Evolutionary conservation across 176 grass and related monocot species (phyloP).

Genomic region (Cenchrus purpureus): DNA sequence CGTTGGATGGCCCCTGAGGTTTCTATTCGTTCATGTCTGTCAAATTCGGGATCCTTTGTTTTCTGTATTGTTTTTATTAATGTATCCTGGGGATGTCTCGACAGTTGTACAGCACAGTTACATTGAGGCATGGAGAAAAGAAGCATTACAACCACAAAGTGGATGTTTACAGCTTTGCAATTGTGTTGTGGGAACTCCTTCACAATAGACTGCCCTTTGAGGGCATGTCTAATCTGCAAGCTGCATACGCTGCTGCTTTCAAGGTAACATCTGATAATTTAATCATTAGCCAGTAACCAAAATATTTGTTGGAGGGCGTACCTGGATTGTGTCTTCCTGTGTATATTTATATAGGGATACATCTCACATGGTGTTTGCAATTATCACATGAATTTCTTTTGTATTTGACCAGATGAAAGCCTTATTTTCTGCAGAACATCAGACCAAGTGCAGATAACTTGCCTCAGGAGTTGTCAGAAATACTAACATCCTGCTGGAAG

Average conservation of each 20-base stretch:
- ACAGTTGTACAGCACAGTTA: constrained; percentile 97
- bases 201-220: constrained; percentile 93
- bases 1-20: constrained; percentile 99
- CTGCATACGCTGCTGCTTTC: constrained; percentile 98
- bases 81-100: constrained; percentile 31
- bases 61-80: constrained; percentile 19
- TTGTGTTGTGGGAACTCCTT: constrained; percentile 96
- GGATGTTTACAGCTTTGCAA: constrained; percentile 97
- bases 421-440: constrained; percentile 68
- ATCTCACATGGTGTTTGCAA: not conserved
- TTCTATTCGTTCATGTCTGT: constrained; percentile 27
- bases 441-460: constrained; percentile 94
- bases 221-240: constrained; percentile 99
- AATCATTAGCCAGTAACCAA: not conserved
- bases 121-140: constrained; percentile 97
- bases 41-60: constrained; percentile 15
- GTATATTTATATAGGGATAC: not conserved
- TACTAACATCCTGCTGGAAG: constrained; percentile 94
- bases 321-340: not conserved
- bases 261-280: constrained; percentile 59
- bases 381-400: not conserved
- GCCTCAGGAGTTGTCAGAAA: constrained; percentile 67
- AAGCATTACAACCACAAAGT: constrained; percentile 99
- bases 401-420: constrained; percentile 28
- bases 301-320: not conserved